phyloP scores from a whole-genome alignment of 371 early-diverging fungal genomes.

The Mortierella sp. region DNA sequence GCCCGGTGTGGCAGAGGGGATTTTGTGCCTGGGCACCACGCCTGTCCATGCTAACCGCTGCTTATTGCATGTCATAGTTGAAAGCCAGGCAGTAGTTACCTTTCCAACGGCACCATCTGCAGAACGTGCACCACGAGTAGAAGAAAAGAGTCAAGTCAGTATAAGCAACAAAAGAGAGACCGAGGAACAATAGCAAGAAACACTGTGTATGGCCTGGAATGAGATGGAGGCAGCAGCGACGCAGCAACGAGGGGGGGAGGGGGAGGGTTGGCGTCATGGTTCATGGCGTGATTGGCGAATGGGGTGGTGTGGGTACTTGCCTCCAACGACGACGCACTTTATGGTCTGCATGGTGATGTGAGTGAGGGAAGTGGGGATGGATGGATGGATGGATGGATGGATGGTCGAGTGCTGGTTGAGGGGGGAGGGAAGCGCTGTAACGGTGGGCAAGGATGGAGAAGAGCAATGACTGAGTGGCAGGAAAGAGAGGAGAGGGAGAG shows the following conservation, averaged over 20 bases:
- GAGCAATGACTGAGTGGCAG: conserved; percentile 1
- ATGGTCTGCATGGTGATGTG: conserved; percentile 79
- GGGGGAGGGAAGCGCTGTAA: conserved; percentile 3
- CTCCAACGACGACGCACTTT: conserved; percentile 95
- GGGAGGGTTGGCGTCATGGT: too few relatives aligned
- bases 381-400: conserved; percentile 1
- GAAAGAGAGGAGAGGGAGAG: conserved; percentile 1
- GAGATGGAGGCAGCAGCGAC: neutral
- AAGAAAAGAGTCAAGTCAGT: neutral
- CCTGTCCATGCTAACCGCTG: too few relatives aligned
- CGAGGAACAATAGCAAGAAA: neutral
- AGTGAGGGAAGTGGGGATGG: neutral
- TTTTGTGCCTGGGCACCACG: too few relatives aligned
- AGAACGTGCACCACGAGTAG: neutral
- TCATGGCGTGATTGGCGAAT: too few relatives aligned
- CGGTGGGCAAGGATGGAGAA: neutral
- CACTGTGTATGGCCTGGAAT: too few relatives aligned
- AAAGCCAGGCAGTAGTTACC: conserved; percentile 54
- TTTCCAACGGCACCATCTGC: conserved; percentile 98
- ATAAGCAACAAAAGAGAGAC: neutral
- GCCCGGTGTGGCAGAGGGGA: neutral
- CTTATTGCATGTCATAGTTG: too few relatives aligned
- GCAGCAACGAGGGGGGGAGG: too few relatives aligned
- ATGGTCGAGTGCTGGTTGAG: neutral
- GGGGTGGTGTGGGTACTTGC: conserved; percentile 26